Conservation (phyloP, 2,329 filamentous ascomycete genomes). For the Clarireedia monteithiana region DNA sequence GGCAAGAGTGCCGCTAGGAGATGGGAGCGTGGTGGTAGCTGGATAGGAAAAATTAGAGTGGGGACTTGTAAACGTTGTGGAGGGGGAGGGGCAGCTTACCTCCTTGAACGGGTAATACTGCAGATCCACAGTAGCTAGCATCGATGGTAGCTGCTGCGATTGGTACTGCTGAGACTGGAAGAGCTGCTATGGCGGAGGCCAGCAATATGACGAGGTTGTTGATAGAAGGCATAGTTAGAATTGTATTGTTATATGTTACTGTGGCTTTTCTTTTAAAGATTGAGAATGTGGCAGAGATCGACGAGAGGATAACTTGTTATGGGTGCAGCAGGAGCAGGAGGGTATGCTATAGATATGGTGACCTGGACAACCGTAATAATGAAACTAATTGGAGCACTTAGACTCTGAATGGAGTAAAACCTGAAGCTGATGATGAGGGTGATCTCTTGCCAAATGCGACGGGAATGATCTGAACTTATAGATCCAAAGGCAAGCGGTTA, state of each 20-base stretch:
- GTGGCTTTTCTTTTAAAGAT: no score
- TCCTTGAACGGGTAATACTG: background rate
- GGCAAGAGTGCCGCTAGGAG: conserved; percentile 21
- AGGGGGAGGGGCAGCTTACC: background rate
- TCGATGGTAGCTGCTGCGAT: background rate
- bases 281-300: no score
- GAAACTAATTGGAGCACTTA: background rate
- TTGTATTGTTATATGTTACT: no score
- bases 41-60: background rate
- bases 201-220: no score
- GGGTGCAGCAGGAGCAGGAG: no score
- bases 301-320: no score
- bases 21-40: conserved; percentile 21
- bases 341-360: no score
- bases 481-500: background rate
- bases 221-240: no score
- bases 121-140: background rate
- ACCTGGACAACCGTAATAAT: background rate
- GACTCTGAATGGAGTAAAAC: background rate
- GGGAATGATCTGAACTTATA: background rate
- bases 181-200: background rate
- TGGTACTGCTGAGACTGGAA: background rate
- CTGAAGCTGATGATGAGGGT: background rate
- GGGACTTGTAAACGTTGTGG: background rate
- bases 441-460: background rate